Evolutionary conservation across 805 yeast species (phyloP).

Genomic region (Saturnispora gosingensis): DNA sequence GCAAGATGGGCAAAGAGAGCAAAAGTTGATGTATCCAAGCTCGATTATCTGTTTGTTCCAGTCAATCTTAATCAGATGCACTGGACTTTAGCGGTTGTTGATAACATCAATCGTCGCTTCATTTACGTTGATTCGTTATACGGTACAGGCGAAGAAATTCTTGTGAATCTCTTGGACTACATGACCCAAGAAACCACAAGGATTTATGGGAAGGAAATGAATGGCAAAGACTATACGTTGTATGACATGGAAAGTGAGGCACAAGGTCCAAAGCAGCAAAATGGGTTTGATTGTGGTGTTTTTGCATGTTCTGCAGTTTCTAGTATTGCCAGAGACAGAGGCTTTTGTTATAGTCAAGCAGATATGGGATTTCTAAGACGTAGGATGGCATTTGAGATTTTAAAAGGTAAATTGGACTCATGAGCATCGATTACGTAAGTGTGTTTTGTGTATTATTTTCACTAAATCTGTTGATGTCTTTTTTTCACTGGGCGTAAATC

Average conservation of each 20-base stretch:
- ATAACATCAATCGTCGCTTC: constrained; percentile 50
- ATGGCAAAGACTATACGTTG: constrained; percentile 23
- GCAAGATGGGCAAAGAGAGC: constrained; percentile 77
- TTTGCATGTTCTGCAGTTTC: constrained; percentile 76
- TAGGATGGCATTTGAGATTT: constrained; percentile 57
- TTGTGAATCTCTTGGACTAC: constrained; percentile 47
- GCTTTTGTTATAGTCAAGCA: constrained; percentile 47
- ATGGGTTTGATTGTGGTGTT: constrained; percentile 94
- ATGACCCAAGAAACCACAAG: constrained; percentile 60
- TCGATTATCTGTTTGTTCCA: constrained; percentile 69
- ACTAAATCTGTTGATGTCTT: background rate
- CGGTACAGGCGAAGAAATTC: constrained; percentile 35
- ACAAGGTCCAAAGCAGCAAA: constrained; percentile 69
- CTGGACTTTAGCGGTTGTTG: constrained; percentile 84
- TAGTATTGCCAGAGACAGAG: constrained; percentile 42
- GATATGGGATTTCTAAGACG: constrained; percentile 65
- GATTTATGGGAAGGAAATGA: constrained; percentile 31
- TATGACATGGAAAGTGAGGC: constrained; percentile 20
- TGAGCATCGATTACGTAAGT: constrained; percentile 1
- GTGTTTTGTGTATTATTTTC: background rate
- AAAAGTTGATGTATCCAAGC: constrained; percentile 51
- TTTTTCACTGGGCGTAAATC: background rate
- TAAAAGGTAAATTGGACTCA: constrained; percentile 15
- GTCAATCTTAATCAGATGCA: constrained; percentile 78
- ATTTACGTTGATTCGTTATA: constrained; percentile 71